Percentiles rank a stretch among this genome's conserved stretches.
Conservation (phyloP, 257 asterid species). For the Scutellaria galericulata region DNA sequence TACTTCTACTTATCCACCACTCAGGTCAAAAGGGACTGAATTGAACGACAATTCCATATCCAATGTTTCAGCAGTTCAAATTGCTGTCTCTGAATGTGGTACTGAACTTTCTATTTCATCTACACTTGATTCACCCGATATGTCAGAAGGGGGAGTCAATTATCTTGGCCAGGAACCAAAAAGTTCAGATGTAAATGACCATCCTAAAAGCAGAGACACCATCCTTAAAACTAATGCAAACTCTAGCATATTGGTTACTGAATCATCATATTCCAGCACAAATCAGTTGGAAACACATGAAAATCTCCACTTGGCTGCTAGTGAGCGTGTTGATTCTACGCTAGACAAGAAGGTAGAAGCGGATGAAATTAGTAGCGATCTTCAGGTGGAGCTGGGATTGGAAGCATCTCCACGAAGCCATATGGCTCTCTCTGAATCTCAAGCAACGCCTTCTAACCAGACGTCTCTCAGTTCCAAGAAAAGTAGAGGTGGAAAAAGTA, state of each 20-base stretch:
- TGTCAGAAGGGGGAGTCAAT: constrained; percentile 52
- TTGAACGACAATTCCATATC: constrained; percentile 47
- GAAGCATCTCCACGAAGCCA: constrained; percentile 80
- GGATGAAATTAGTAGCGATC: constrained; percentile 37
- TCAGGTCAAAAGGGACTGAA: constrained; percentile 39
- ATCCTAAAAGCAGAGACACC: constrained; percentile 40
- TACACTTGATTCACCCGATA: constrained; percentile 84
- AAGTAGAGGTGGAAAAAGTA: constrained; percentile 51
- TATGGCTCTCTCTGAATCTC: constrained; percentile 62
- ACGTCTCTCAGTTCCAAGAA: constrained; percentile 65
- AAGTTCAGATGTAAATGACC: constrained; percentile 40
- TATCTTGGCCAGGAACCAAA: constrained; percentile 52
- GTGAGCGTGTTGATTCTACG: no score
- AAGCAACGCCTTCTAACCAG: constrained; percentile 74
- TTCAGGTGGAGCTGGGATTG: constrained; percentile 47
- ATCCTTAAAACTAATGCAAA: constrained; percentile 41
- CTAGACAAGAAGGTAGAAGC: constrained; percentile 51
- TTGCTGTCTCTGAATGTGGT: constrained; percentile 83
- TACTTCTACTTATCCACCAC: constrained; percentile 29
- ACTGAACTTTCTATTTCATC: constrained; percentile 91
- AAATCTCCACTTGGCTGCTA: no score
- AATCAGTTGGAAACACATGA: constrained; percentile 40
- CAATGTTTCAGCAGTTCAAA: constrained; percentile 47
- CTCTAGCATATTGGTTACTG: constrained; percentile 41
- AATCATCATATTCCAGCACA: constrained; percentile 38